Evolutionary conservation across 2,329 filamentous ascomycete genomes (phyloP), one percentile per base, ranked within the genome.

Genomic region (Trichoderma oligosporum): DNA sequence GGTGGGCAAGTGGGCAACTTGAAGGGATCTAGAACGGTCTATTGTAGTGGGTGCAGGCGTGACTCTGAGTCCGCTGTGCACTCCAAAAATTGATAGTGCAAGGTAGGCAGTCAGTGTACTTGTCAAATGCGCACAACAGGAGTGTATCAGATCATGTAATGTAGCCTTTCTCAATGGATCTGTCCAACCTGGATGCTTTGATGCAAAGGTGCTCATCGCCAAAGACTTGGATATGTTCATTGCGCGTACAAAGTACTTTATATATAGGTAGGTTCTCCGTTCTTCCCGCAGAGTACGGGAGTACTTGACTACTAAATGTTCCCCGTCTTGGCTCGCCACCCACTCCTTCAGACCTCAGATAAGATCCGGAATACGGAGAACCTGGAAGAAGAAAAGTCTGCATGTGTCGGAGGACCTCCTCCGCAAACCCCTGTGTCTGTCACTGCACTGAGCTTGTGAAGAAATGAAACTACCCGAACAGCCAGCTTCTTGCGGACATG

Each of bases 11-110:
- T 35, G 48, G 47, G 18, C 44, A 56, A 47, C 55, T 52, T 47
- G 31, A 12, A 14, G 36, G 18, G 42, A 54, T 59, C 61, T 55
- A 57, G 61, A 62, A 52, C 57, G 59, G 56, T 57, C 61, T 9
- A 59, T 36, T 18, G 56, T 20, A 20, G 18, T 18, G 24, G 25
- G 33, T 33, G 39, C 38, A 31, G 48, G 56, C 48, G 48, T 47
- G 56, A 52, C 29, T 52, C 55, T 35, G 39, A 48, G n/a, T 22
- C 35, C 18, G 35, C 35, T 12, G 38, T 18, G 18, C 25, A 7
- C 36, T 52, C 25, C 35, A 18, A 7, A 6, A 16, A 39, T 29
- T 18, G 20, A 12, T 20, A 12, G 24, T 18, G n/a, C n/a, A n/a
- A n/a, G n/a, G n/a, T n/a, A n/a, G n/a, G n/a, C n/a, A n/a, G n/a